Evolutionary conservation across 805 yeast species (phyloP), one percentile per base, ranked within the genome.

Genomic region (Lachancea sp.): DNA sequence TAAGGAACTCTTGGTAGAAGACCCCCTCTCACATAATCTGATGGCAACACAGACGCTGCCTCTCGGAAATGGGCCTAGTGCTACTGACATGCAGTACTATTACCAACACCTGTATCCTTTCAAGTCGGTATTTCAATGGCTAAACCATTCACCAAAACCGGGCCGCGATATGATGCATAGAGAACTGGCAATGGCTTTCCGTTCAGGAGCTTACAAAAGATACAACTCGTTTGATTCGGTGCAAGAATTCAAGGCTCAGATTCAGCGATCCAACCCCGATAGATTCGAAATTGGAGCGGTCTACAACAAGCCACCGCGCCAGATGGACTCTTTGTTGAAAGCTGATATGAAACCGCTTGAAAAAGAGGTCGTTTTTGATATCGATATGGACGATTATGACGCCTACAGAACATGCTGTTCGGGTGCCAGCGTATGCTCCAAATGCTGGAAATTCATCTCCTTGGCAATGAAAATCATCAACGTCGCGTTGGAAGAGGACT

Each of bases 351-450:
- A 79, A 56, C 93, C 99, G 1, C 56, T 82, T 29, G 73, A 78
- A 52, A 93, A 93, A 63, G 99, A 93, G 62, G 72, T 93, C 47
- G 96, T 90, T 6, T 84, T 93, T 53, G 99, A 93, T 79, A 91
- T 93, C 52, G 99, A 93, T 82, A 79, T 93, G 73, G 93, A 96
- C 20, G 99, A 93, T 69, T 93, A 93, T 63, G 98, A 91, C 66
- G 85, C 82, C 20, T 77, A 87, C 54, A 80, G 99, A 67, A 91
- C 97, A 0, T 93, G 99, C 65, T 93, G 99, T 63, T 70, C 79
- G 11, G 90, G 85, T 36, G 88, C 96, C 1, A 75, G 72, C 31
- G 89, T 93, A 43, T 93, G 99, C 65, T 68, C 65, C 30, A 86
- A 85, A 62, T 93, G 99, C 70, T 93, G 99, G 99, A 81, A 78